These are phyloP conservation scores for Leishmania amazonensis DNA, from an alignment of 208 protist genomes.

Conservation along the genomic window DNA sequence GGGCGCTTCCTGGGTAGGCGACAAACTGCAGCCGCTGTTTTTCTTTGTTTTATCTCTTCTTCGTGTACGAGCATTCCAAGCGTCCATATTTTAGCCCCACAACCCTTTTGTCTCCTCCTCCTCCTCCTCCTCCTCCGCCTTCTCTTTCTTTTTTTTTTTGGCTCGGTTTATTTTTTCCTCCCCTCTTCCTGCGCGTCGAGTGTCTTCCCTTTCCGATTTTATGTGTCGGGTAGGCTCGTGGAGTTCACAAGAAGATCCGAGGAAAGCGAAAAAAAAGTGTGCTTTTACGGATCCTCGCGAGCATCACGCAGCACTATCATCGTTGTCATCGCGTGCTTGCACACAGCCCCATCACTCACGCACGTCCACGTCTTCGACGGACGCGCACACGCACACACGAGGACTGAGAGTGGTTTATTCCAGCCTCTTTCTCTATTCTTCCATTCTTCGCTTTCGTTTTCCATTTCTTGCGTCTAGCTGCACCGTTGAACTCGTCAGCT, in stretches of 20 bases:
- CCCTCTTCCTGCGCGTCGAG: too few species aligned
- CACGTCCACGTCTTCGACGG: not conserved
- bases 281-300: not conserved
- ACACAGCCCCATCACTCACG: not conserved
- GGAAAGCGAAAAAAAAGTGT: not conserved
- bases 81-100: not conserved
- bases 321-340: not conserved
- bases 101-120: not conserved
- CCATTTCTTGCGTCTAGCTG: not conserved
- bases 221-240: not conserved
- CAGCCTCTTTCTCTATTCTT: slow-evolving; percentile 10
- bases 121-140: not conserved
- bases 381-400: not conserved
- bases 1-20: not conserved
- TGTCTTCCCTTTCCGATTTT: not conserved
- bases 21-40: not conserved
- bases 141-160: not conserved
- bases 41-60: not conserved
- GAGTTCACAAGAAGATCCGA: not conserved
- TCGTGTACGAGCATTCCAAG: not conserved
- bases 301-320: not conserved
- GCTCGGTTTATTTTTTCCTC: too few species aligned
- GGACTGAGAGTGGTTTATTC: not conserved
- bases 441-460: not conserved
- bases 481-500: not conserved